Conservation (phyloP, 768 basidiomycete species). For the Xerocomus potaroensis region DNA sequence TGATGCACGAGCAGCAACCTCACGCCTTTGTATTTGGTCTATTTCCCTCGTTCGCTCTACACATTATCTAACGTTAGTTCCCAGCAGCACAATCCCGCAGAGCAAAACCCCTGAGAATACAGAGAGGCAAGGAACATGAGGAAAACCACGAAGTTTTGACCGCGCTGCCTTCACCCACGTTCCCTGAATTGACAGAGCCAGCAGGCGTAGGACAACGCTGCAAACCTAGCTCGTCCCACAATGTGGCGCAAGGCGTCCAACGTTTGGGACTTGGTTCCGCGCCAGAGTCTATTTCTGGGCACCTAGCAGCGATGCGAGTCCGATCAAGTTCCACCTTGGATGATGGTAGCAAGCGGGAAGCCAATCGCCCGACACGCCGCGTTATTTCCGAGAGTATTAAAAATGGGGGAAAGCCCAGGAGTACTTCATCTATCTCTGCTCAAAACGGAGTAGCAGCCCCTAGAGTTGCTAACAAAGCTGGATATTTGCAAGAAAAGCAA, state of each 20-base stretch:
- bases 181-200: constrained; percentile 2
- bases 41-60: background rate
- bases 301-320: constrained; percentile 21
- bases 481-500: background rate
- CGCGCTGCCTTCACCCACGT: constrained; percentile 3
- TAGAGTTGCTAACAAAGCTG: background rate
- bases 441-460: constrained; percentile 9
- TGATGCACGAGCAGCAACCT: constrained; percentile 6
- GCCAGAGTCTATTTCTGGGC: constrained; percentile 28
- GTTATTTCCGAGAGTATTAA: constrained; percentile 17
- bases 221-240: constrained; percentile 15
- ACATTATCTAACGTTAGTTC: constrained; percentile 1
- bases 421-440: constrained; percentile 1
- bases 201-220: constrained; percentile 4
- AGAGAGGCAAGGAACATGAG: constrained; percentile 5
- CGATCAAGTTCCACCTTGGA: constrained; percentile 13
- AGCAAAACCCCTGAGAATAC: constrained; percentile 13
- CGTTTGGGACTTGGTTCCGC: constrained; percentile 16
- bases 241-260: constrained; percentile 4
- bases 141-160: constrained; percentile 1
- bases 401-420: constrained; percentile 3
- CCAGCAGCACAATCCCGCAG: constrained; percentile 11
- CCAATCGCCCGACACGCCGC: constrained; percentile 11
- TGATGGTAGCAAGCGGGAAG: background rate
- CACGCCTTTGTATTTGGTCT: constrained; percentile 20